Evolutionary conservation across 106 monocot genomes (phyloP).

Genomic region (Dioscorea alata): DNA sequence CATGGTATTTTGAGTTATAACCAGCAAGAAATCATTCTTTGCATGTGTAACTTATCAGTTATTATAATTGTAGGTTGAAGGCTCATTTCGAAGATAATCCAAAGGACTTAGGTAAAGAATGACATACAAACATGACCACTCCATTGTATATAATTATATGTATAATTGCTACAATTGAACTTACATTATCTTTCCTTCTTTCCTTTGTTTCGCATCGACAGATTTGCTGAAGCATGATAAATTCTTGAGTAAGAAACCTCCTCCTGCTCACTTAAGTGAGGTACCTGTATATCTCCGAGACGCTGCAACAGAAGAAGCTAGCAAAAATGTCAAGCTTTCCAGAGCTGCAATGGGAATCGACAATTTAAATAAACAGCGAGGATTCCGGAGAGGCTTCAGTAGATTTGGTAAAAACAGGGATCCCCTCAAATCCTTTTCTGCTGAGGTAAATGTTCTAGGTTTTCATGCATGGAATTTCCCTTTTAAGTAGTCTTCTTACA

Average conservation of each 20-base stretch:
- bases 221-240: constrained; percentile 93
- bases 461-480: no score
- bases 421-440: constrained; percentile 55
- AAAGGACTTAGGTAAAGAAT: constrained; percentile 62
- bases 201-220: constrained; percentile 1
- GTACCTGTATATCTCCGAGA: constrained; percentile 81
- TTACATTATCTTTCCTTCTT: not conserved
- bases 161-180: not conserved
- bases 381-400: constrained; percentile 32
- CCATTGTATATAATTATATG: not conserved
- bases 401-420: constrained; percentile 60
- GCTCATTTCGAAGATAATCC: constrained; percentile 89
- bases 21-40: not conserved
- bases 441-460: constrained; percentile 30
- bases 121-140: not conserved
- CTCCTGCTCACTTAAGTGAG: constrained; percentile 63
- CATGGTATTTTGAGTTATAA: no score
- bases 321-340: constrained; percentile 68
- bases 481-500: no score
- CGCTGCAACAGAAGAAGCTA: constrained; percentile 51
- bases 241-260: constrained; percentile 64
- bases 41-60: not conserved
- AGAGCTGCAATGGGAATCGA: constrained; percentile 72
- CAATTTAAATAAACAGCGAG: constrained; percentile 11
- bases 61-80: constrained; percentile 49